Base-by-base conservation (phyloP, 2,329 filamentous ascomycete species). In the Scytalidium sp. region DNA sequence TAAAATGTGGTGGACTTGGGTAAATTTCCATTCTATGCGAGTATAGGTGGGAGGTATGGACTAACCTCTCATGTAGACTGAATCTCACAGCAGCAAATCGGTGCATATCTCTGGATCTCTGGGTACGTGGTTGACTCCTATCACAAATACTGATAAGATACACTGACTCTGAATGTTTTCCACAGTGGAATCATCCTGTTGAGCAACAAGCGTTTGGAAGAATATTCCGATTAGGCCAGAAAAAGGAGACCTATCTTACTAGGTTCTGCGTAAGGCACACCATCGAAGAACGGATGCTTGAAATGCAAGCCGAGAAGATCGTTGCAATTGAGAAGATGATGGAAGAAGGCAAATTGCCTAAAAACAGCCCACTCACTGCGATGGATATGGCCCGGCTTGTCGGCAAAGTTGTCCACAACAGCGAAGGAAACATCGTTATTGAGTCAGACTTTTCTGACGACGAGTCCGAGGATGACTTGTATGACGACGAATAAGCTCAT, bases 161-260 rank as follows among this genome's bases (percentile, higher is more conserved):
- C n/a, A n/a, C n/a, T n/a, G n/a, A n/a, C n/a, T n/a, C n/a, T n/a
- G n/a, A 80, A 84, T 25, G 66, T 71, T 0, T 25, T 51, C 69
- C 70, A 0, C 75, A 72, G 74, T 64, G 62, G 62, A 65, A 65
- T 43, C 60, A 64, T 29, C 57, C 54, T 3, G 61, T 65, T 2
- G 84, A 90, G 56, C 69, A 81, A n/a, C 87, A 90, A 58, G 84
- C 80, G 0, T 75, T 76, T 36, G 69, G 69, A 1, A 78, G 87
- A 0, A 78, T 89, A 0, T 79, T 78, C 56, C 75, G 87, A 4
- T 81, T 84, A 2, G 85, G 85, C 0, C 88, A 93, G 54, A 53
- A 60, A 0, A 78, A 84, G 40, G 69, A 80, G 27, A 84, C 84
- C 0, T 69, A 80, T 10, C 75, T 87, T 50, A 74, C 80, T 1